A percentile compares a stretch with the other conserved stretches of the same genome.
Conservation (phyloP, 2,329 filamentous ascomycete genomes). For the Alternaria hordeiaustralica region DNA sequence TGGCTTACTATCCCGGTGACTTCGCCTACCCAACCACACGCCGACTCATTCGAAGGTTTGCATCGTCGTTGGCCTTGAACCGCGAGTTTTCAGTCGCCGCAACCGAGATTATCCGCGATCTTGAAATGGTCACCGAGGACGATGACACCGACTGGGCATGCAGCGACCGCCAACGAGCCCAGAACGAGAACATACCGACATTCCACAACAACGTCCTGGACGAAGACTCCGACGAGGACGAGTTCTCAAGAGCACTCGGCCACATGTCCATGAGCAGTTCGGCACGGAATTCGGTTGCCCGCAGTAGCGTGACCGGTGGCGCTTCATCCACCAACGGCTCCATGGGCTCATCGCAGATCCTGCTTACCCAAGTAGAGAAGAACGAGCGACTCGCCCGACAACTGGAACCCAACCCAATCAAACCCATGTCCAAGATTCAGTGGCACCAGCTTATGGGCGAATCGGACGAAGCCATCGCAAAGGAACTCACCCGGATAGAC, state of each 20-base stretch:
- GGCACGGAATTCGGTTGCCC: constrained; percentile 38
- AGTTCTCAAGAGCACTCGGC: constrained; percentile 39
- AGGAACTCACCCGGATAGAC: constrained; percentile 92
- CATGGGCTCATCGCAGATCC: constrained; percentile 51
- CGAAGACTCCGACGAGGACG: constrained; percentile 47
- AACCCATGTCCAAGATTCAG: constrained; percentile 80
- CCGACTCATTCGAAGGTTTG: constrained; percentile 75
- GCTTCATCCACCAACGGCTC: constrained; percentile 35
- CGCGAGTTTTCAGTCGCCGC: constrained; percentile 85
- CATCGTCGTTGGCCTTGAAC: constrained; percentile 74
- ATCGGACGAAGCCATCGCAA: constrained; percentile 82
- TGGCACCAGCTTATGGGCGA: constrained; percentile 92
- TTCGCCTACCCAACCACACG: constrained; percentile 81
- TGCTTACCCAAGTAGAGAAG: constrained; percentile 73
- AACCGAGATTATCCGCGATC: constrained; percentile 80
- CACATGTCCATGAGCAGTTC: constrained; percentile 36
- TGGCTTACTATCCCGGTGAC: constrained; percentile 87
- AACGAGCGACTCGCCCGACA: constrained; percentile 79
- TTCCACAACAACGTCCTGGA: constrained; percentile 51
- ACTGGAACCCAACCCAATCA: constrained; percentile 72
- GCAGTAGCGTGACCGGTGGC: constrained; percentile 35
- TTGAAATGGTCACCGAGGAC: constrained; percentile 80
- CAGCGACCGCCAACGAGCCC: constrained; percentile 68
- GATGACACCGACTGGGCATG: constrained; percentile 95
- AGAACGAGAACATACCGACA: constrained; percentile 51